Evolutionary conservation across 345 rosid genomes (phyloP).

Genomic region (Populus simonii): DNA sequence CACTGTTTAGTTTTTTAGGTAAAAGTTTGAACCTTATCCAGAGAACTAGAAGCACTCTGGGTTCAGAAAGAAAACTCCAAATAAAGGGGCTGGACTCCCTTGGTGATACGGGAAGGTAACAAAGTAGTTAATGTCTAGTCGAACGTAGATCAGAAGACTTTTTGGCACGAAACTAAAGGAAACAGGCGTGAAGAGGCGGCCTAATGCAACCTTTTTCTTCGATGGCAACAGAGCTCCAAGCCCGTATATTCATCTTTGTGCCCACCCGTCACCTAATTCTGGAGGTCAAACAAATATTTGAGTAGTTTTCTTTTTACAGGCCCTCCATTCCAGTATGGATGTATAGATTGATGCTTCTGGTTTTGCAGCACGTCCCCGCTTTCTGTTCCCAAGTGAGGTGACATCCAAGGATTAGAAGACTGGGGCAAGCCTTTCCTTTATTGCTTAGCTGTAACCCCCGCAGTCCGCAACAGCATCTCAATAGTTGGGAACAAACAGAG

Average conservation of each 20-base stretch:
- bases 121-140: no score
- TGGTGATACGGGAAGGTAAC: no score
- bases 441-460: background rate
- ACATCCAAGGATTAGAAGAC: background rate
- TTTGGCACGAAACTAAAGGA: background rate
- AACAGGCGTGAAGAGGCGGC: background rate
- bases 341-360: no score
- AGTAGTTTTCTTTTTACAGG: background rate
- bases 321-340: background rate
- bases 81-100: no score
- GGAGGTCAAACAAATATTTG: background rate
- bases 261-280: background rate
- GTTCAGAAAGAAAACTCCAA: no score
- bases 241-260: background rate
- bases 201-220: background rate
- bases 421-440: background rate
- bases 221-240: background rate
- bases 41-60: no score
- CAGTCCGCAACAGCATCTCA: background rate
- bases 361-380: background rate
- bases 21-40: no score
- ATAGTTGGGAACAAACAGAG: background rate
- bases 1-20: no score
- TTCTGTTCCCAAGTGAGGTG: background rate
- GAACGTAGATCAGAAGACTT: no score